Base-by-base conservation (phyloP, 140 eudicot genomes). In the Anethum foeniculum region DNA sequence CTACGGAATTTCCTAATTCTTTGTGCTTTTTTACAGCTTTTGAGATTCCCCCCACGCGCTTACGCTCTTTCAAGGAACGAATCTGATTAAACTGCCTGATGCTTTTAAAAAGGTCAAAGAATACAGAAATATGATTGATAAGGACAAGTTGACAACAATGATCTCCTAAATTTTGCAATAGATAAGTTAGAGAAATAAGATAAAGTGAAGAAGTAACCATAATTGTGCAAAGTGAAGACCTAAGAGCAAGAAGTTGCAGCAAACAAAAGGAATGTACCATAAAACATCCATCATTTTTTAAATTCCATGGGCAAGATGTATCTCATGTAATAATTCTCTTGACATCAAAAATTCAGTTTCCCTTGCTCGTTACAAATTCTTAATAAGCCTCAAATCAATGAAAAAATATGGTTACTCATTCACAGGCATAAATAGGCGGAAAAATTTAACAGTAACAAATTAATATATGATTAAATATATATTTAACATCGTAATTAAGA, bases 1-100 rank as follows among this genome's bases (percentile, higher is more conserved):
- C 89, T 28, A 75, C 43, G 46, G 79, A 82, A 85, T 71, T 36
- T 41, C 80, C 87, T 30, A 23, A 67, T 60, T 85, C 90, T 76
- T 85, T 90, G 16, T 52, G 38, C 30, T 80, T 89, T 79, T 84
- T 91, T n/a, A 86, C 69, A 79, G 93, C 80, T 88, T 78, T 91
- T 68, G 87, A 71, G 60, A 77, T 79, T 48, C 87, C 91, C 58
- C 81, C 80, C 71, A 71, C 79, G 67, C 81, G 28, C 85, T 86
- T 89, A 62, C 86, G 77, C 54, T 87, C 97, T 81, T 80, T 90
- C 81, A 87, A 86, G 86, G 89, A 87, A 58, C 39, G 47, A 71
- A 89, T 64, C 77, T 71, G 88, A 77, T 78, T 86, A n/a, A 65
- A 41, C 76, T 54, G 83, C 80, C 81, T 78, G 27, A 79, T 71